These are phyloP conservation scores for Tolypocladium nubicola DNA, from an alignment of 2,329 filamentous ascomycete species.

Conservation along the genomic window DNA sequence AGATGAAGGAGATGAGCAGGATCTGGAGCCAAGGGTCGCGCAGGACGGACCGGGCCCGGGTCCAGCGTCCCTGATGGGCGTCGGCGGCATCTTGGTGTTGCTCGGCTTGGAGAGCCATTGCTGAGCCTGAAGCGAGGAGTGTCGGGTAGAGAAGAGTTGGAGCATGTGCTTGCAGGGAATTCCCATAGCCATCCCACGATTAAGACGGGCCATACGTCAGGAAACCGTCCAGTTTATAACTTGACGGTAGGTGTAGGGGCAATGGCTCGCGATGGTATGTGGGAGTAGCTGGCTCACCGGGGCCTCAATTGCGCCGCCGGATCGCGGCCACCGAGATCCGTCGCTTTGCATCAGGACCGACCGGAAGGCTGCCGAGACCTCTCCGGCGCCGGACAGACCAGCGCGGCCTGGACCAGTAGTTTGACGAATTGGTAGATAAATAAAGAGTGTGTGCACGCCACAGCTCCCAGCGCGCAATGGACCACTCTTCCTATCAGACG, in stretches of 20 bases:
- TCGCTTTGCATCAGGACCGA: not conserved
- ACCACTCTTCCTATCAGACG: no score
- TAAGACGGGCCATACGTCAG: not conserved
- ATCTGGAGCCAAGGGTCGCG: conserved; percentile 34
- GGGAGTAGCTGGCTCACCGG: not conserved
- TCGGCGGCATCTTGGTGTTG: not conserved
- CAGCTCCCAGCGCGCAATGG: no score
- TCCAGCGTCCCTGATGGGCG: not conserved
- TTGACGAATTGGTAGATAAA: no score
- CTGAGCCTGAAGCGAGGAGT: not conserved
- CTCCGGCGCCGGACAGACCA: not conserved
- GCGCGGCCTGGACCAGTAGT: no score
- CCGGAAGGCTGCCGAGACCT: not conserved
- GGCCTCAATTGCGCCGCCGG: not conserved
- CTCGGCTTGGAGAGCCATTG: not conserved
- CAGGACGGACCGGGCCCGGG: not conserved
- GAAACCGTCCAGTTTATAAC: not conserved
- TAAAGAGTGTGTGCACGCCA: no score
- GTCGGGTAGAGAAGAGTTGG: not conserved
- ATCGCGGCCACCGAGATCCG: not conserved
- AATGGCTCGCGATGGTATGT: not conserved
- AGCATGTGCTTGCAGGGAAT: not conserved
- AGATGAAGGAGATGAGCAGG: conserved; percentile 35
- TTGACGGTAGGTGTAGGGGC: not conserved
- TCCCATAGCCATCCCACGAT: not conserved